Percentiles rank a stretch among this genome's conserved stretches.
These are phyloP conservation scores for Circinella minor DNA, from an alignment of 371 early-diverging fungal species.

Conservation along the genomic window DNA sequence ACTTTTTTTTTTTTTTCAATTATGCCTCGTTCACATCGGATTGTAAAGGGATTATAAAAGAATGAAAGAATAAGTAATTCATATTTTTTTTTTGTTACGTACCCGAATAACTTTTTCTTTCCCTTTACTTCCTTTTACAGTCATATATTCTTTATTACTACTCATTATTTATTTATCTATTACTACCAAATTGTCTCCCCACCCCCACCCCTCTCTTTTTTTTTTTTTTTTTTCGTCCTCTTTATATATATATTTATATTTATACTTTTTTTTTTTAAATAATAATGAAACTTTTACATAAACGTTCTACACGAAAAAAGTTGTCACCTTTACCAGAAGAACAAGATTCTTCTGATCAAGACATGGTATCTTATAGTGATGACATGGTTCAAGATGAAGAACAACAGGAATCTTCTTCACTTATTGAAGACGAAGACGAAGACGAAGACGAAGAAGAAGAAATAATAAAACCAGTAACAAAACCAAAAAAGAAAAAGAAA, in stretches of 20 bases:
- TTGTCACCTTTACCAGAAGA: conserved; percentile 5
- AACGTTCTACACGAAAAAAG: conserved; percentile 1
- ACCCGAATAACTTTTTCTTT: too few species aligned
- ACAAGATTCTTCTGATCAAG: conserved; percentile 12
- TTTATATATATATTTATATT: not conserved
- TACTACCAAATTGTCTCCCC: too few species aligned
- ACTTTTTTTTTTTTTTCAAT: too few species aligned
- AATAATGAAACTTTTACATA: not conserved
- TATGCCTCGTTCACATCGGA: too few species aligned
- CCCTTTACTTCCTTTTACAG: too few species aligned
- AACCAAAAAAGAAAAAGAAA: not conserved
- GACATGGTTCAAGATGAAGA: conserved; percentile 11
- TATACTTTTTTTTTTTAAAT: not conserved
- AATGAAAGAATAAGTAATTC: too few species aligned
- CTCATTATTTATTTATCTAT: too few species aligned
- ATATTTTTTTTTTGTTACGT: too few species aligned
- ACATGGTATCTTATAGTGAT: not conserved
- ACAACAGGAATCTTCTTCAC: not conserved
- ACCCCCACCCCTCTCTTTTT: too few species aligned
- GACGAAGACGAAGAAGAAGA: not conserved
- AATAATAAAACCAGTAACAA: not conserved
- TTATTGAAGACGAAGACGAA: conserved; percentile 12
- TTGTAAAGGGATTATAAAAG: too few species aligned
- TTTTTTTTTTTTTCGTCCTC: not conserved
- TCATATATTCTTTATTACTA: too few species aligned